Conservation (phyloP, 257 asterid species). For the Coffea eugenioides region DNA sequence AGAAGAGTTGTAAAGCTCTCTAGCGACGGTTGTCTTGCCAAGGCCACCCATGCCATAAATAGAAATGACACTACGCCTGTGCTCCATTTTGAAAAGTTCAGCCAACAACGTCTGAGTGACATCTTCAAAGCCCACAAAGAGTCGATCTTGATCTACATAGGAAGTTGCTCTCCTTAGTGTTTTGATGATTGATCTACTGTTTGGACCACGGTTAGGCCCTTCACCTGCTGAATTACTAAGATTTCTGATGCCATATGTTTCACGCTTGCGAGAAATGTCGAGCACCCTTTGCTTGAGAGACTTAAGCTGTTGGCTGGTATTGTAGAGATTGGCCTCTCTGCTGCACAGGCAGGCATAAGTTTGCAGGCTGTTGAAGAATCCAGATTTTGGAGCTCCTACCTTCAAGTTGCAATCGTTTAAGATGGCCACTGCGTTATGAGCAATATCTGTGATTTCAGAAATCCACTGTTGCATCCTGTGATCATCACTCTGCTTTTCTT, state of each 20-base stretch:
- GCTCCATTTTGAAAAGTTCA: neutral
- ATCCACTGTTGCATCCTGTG: neutral
- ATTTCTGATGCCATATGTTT: neutral
- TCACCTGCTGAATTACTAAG: neutral
- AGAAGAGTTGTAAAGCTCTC: neutral
- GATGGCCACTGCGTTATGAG: neutral
- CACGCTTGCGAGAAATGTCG: neutral
- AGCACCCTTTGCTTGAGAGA: neutral
- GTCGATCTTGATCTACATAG: neutral
- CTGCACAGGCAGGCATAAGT: neutral
- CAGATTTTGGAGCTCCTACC: neutral
- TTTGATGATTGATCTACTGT: neutral
- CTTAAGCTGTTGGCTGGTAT: neutral
- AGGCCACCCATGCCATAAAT: conserved; percentile 1
- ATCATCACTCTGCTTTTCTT: neutral
- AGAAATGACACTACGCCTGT: neutral
- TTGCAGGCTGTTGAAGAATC: neutral
- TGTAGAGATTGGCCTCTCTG: neutral
- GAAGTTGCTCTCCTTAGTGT: neutral
- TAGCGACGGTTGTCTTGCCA: neutral
- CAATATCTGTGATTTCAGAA: neutral
- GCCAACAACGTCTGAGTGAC: neutral
- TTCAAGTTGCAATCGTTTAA: neutral
- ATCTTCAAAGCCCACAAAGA: neutral
- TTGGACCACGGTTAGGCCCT: neutral